These are phyloP conservation scores for Acanthamoeba lenticulata DNA, from an alignment of 208 protist species.

Conservation along the genomic window DNA sequence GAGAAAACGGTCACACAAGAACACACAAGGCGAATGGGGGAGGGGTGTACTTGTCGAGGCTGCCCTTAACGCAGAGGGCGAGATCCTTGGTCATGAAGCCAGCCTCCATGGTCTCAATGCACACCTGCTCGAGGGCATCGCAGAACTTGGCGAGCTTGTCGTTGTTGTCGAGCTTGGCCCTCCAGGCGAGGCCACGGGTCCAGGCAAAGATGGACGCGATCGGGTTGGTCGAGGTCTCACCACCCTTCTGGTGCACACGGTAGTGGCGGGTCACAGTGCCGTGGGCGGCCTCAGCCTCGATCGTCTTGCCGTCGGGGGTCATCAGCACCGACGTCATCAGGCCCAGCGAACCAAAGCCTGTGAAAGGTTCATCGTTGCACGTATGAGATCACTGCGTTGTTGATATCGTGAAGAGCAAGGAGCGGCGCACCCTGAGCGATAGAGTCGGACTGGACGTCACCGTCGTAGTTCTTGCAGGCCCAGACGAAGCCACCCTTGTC, in stretches of 20 bases:
- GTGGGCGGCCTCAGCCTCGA: constrained; percentile 97
- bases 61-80: constrained; percentile 94
- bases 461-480: constrained; percentile 99
- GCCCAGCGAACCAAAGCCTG: constrained; percentile 79
- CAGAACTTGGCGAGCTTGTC: constrained; percentile 90
- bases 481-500: constrained; percentile 93
- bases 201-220: constrained; percentile 98
- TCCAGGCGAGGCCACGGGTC: constrained; percentile 95
- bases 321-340: constrained; percentile 98
- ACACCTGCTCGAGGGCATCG: constrained; percentile 90
- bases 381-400: too few species aligned
- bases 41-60: constrained; percentile 62
- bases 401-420: not conserved
- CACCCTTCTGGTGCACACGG: constrained; percentile 82
- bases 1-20: not conserved
- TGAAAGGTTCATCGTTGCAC: too few species aligned
- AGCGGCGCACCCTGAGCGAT: constrained; percentile 91
- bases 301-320: constrained; percentile 96
- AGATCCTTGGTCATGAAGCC: constrained; percentile 99
- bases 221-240: constrained; percentile 94
- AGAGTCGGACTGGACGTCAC: constrained; percentile 98
- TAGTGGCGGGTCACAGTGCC: constrained; percentile 93
- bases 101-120: constrained; percentile 93
- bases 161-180: constrained; percentile 96
- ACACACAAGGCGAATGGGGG: not conserved